Evolutionary conservation across 306 rosid species (phyloP).

Genomic region (Mimosa bimucronata): DNA sequence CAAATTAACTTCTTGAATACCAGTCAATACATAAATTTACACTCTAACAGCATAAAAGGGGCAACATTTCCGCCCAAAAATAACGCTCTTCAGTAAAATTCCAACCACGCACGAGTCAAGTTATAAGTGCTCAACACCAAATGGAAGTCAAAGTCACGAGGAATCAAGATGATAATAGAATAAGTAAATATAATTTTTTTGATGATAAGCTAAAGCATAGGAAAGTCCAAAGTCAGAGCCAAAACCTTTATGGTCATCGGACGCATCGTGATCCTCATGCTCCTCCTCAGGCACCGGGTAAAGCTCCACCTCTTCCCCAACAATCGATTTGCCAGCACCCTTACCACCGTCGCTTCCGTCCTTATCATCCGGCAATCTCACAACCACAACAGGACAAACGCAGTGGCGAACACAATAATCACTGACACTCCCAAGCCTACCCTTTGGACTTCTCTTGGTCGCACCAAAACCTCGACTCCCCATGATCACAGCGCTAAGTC

Average conservation of each 20-base stretch:
- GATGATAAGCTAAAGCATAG: not conserved
- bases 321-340: slow-evolving; percentile 31
- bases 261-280: slow-evolving; percentile 63
- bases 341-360: slow-evolving; percentile 28
- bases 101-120: slow-evolving; percentile 13
- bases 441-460: slow-evolving; percentile 50
- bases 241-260: slow-evolving; percentile 67
- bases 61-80: slow-evolving; percentile 25
- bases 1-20: not conserved
- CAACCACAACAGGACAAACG: slow-evolving; percentile 90
- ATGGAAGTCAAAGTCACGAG: not conserved
- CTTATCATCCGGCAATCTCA: slow-evolving; percentile 67
- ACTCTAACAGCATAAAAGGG: not conserved
- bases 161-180: not conserved
- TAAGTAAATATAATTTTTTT: not conserved
- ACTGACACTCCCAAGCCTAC: slow-evolving; percentile 82
- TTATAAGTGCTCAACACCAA: slow-evolving; percentile 20
- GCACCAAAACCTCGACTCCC: slow-evolving; percentile 94
- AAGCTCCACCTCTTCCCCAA: slow-evolving; percentile 56
- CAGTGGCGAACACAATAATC: slow-evolving; percentile 91
- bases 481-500: slow-evolving; percentile 89
- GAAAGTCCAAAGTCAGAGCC: not conserved
- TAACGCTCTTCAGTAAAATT: slow-evolving; percentile 12
- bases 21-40: slow-evolving; percentile 6
- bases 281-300: slow-evolving; percentile 91